phyloP scores from a whole-genome alignment of 192 early-diverging fungal genomes.

The Chytriomyces hyalinus region DNA sequence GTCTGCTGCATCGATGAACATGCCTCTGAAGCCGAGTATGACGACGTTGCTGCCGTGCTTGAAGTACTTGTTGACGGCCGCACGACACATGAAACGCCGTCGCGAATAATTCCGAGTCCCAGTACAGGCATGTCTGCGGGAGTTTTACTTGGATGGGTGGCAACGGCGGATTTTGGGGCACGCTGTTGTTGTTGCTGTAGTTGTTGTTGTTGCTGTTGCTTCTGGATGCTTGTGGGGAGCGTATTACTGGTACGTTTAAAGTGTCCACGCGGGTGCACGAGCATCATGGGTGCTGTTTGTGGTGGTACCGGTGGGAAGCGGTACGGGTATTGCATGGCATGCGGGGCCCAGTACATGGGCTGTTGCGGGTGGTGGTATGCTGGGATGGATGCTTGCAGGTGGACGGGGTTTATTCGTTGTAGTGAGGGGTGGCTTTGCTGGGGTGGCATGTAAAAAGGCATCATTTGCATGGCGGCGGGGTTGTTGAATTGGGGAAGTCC shows the following conservation, averaged over 20 bases:
- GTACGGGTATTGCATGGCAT: background rate
- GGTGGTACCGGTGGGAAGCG: background rate
- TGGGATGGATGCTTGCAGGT: background rate
- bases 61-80: background rate
- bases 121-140: background rate
- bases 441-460: background rate
- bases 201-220: background rate
- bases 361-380: background rate
- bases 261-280: background rate
- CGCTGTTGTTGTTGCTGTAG: background rate
- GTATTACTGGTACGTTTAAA: background rate
- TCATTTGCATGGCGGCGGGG: background rate
- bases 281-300: background rate
- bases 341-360: background rate
- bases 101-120: conserved; percentile 5
- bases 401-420: background rate
- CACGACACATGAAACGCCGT: background rate
- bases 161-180: background rate
- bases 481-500: background rate
- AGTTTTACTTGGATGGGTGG: background rate
- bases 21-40: background rate
- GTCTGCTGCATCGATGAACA: background rate
- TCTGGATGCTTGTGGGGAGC: background rate
- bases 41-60: background rate
- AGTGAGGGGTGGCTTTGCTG: background rate